Percentiles rank a stretch among this genome's conserved stretches.
These are phyloP conservation scores for Mycena citricolor DNA, from an alignment of 1,284 basidiomycete species.

Conservation along the genomic window DNA sequence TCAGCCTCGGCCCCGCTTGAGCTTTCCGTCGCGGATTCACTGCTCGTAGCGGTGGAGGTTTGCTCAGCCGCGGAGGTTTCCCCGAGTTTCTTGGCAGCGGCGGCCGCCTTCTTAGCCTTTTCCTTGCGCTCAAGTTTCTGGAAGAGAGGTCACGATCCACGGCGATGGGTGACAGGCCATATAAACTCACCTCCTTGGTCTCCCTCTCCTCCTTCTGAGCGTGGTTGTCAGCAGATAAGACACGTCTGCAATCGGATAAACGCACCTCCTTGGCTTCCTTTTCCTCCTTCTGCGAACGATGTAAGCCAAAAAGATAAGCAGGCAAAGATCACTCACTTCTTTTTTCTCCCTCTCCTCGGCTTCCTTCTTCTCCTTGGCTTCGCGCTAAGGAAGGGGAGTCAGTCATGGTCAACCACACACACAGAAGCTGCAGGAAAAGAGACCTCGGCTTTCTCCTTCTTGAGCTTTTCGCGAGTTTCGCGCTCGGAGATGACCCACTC, in stretches of 20 bases:
- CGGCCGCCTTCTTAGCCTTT: constrained; percentile 52
- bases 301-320: constrained; percentile 4
- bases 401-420: constrained; percentile 15
- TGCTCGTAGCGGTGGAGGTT: constrained; percentile 14
- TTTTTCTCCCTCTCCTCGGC: constrained; percentile 58
- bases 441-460: constrained; percentile 83
- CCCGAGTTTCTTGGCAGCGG: constrained; percentile 40
- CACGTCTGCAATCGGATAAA: constrained; percentile 31
- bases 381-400: constrained; percentile 45
- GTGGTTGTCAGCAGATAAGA: constrained; percentile 14
- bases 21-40: constrained; percentile 40
- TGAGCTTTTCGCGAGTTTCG: constrained; percentile 75
- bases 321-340: constrained; percentile 47
- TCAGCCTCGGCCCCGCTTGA: constrained; percentile 67
- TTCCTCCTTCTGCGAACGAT: constrained; percentile 45
- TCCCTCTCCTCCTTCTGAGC: constrained; percentile 50
- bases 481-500: constrained; percentile 77
- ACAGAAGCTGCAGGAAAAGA: constrained; percentile 15
- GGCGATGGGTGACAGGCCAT: too few relatives aligned
- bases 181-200: constrained; percentile 45
- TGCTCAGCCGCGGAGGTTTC: constrained; percentile 32
- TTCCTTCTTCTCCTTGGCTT: constrained; percentile 75
- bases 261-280: constrained; percentile 45
- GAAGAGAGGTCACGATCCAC: constrained; percentile 3
- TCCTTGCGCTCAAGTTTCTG: constrained; percentile 59